These are phyloP conservation scores for Xylaria telfairii DNA, from an alignment of 495 filamentous ascomycete species.

Conservation along the genomic window DNA sequence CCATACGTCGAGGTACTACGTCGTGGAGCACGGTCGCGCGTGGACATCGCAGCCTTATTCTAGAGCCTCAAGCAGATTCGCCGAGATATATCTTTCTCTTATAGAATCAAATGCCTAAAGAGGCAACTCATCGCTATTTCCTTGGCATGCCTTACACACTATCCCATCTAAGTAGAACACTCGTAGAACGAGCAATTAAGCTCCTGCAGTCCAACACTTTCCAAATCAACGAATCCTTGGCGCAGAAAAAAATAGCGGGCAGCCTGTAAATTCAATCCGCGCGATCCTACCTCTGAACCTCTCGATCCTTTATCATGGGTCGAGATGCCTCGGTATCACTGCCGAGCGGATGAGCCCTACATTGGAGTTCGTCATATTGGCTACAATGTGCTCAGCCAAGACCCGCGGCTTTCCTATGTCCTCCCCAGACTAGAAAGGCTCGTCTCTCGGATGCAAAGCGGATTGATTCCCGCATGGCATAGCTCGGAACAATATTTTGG, in stretches of 20 bases:
- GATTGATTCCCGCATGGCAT: neutral
- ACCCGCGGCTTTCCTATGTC: neutral
- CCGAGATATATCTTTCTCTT: neutral
- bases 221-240: slow-evolving; percentile 22
- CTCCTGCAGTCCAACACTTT: slow-evolving; percentile 19
- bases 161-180: slow-evolving; percentile 10
- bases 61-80: slow-evolving; percentile 11
- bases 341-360: slow-evolving; percentile 12
- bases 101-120: slow-evolving; percentile 9
- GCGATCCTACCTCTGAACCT: slow-evolving; percentile 12
- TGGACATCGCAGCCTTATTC: slow-evolving; percentile 16
- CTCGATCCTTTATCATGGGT: slow-evolving; percentile 2
- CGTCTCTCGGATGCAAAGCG: slow-evolving; percentile 13
- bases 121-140: slow-evolving; percentile 14
- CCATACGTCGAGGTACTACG: slow-evolving; percentile 6
- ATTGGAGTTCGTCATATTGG: neutral
- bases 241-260: slow-evolving; percentile 2
- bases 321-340: slow-evolving; percentile 10
- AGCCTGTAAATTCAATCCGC: neutral
- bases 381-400: slow-evolving; percentile 6
- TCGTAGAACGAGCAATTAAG: slow-evolving; percentile 9
- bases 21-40: slow-evolving; percentile 12
- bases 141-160: slow-evolving; percentile 18
- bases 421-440: slow-evolving; percentile 9
- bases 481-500: neutral